Conservation (phyloP, 441 rosid genomes). For the Erodium texanum region DNA sequence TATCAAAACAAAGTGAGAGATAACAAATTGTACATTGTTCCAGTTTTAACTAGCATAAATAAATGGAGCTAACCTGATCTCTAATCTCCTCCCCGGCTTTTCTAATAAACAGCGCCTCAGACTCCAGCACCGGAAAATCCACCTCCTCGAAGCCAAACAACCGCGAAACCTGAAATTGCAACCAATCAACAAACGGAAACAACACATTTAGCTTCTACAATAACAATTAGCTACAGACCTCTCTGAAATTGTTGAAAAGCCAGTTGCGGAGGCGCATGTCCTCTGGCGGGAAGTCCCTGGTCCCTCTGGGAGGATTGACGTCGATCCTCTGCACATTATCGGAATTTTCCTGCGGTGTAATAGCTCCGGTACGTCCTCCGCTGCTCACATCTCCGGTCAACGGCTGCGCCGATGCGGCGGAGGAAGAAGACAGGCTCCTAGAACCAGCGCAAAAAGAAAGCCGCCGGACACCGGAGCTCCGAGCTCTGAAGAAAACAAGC, state of each 20-base stretch:
- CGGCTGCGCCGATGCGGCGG: slow-evolving; percentile 26
- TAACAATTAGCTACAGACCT: slow-evolving; percentile 29
- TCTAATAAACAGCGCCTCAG: slow-evolving; percentile 72
- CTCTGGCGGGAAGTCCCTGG: slow-evolving; percentile 86
- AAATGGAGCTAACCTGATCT: slow-evolving; percentile 47
- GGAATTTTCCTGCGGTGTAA: slow-evolving; percentile 26
- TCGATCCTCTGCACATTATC: slow-evolving; percentile 50
- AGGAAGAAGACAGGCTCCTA: slow-evolving; percentile 22
- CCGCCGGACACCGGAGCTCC: slow-evolving; percentile 11
- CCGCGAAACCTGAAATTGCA: slow-evolving; percentile 44
- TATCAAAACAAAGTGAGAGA: no score
- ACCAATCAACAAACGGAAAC: neutral
- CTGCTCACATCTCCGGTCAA: slow-evolving; percentile 16
- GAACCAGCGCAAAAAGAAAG: slow-evolving; percentile 14
- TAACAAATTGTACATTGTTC: no score
- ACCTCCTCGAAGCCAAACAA: slow-evolving; percentile 78
- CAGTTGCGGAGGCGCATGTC: slow-evolving; percentile 87
- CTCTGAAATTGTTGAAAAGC: slow-evolving; percentile 75
- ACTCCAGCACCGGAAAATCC: slow-evolving; percentile 72
- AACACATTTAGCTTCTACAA: neutral
- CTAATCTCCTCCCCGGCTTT: slow-evolving; percentile 91
- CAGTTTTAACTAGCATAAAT: neutral
- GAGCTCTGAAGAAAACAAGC: slow-evolving; percentile 8
- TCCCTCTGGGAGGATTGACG: slow-evolving; percentile 83
- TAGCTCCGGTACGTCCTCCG: slow-evolving; percentile 52